Base-by-base conservation (phyloP, 768 basidiomycete species). In the Coprinopsis marcescibilis region DNA sequence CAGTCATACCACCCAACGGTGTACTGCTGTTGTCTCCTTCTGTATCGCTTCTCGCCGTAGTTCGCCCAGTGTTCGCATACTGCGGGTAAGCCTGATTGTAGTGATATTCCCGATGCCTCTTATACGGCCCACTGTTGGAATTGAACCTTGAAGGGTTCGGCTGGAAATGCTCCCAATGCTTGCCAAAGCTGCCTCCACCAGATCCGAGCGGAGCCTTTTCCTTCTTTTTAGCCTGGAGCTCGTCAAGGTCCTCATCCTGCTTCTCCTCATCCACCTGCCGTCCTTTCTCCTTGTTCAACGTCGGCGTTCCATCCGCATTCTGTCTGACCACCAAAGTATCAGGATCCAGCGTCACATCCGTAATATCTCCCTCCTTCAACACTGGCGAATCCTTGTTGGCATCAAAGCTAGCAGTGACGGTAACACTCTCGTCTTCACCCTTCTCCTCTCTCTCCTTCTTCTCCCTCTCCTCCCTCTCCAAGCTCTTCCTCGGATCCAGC, bases 91-190 rank as follows among this genome's bases (percentile, higher is more conserved):
- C 26, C 27, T 43, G 30, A 36, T 47, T 38, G 23, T 48, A 44
- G 30, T 52, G 23, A 29, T 47, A 34, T 37, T 44, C 34, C 41
- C 51, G n/a, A 38, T 48, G 26, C 42, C 46, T 13, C 42, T 33
- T 39, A 35, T 48, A 43, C 21, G 48, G 48, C 11, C 48, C 48
- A 12, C n/a, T 15, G 23, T 49, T 49, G 5, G 48, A 24, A 20
- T 49, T 49, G 6, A 19, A 37, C 8, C 48, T 29, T 24, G 48
- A 29, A 14, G 48, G 48, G 15, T 49, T 49, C 4, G 48, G 48
- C 24, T 49, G 48, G 48, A 49, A 49, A 27, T 49, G 48, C n/a
- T 36, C 6, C 29, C 21, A 49, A 43, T 49, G 48, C 23, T n/a
- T 30, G 5, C 41, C 41, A 43, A 43, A 20, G 10, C 7, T 23